These are phyloP conservation scores for Thermochaetoides thermophila DNA, from an alignment of 495 filamentous ascomycete species.

Conservation along the genomic window DNA sequence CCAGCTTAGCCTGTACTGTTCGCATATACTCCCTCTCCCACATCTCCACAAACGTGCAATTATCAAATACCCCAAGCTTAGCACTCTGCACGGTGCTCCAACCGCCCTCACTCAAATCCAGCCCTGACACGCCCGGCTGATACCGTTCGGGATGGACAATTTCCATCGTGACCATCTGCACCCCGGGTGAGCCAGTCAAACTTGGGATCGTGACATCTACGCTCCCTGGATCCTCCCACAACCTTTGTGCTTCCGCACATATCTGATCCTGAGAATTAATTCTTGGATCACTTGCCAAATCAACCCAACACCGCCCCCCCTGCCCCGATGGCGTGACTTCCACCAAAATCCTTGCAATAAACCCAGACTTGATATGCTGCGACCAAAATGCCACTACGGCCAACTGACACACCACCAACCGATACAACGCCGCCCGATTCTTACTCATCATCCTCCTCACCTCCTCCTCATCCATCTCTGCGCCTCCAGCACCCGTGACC, in stretches of 20 bases:
- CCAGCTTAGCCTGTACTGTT: conserved; percentile 9
- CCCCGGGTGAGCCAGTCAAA: too few species aligned
- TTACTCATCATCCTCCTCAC: too few species aligned
- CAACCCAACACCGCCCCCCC: conserved; percentile 8
- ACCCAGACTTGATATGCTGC: conserved; percentile 8
- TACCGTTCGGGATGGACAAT: conserved; percentile 5
- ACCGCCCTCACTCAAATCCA: too few species aligned
- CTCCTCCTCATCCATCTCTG: too few species aligned
- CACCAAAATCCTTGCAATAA: conserved; percentile 9
- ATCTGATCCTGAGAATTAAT: neutral
- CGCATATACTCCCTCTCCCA: conserved; percentile 17
- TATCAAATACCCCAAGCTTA: too few species aligned
- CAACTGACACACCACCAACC: too few species aligned
- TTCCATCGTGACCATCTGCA: neutral
- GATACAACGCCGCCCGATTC: conserved; percentile 8
- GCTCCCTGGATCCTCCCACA: conserved; percentile 11
- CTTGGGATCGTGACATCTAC: conserved; percentile 2
- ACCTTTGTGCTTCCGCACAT: conserved; percentile 5
- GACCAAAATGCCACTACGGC: conserved; percentile 13
- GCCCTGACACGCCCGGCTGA: conserved; percentile 5
- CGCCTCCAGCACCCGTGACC: conserved; percentile 5
- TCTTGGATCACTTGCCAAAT: too few species aligned
- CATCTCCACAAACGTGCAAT: conserved; percentile 12
- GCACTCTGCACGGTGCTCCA: too few species aligned
- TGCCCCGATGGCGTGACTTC: conserved; percentile 1